phyloP scores from a whole-genome alignment of 148 eudicot species.

The Amaranthus palmeri region DNA sequence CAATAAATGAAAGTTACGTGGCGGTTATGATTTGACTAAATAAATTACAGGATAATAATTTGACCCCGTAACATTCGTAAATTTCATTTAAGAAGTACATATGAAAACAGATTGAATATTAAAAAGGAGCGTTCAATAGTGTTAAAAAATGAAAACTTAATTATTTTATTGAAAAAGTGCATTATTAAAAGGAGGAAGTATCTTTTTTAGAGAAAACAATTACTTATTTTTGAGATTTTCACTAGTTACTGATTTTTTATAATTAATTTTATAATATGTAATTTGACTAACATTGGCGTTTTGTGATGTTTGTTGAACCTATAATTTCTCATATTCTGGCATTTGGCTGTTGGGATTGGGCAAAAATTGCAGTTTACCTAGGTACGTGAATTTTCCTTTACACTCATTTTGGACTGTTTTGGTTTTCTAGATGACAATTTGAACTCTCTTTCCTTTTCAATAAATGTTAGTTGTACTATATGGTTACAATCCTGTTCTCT shows the following conservation, averaged over 20 bases:
- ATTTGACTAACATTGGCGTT: slow-evolving; percentile 16
- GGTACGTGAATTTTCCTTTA: slow-evolving; percentile 23
- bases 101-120: too few species aligned
- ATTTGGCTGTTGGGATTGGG: slow-evolving; percentile 10
- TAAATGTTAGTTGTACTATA: not conserved
- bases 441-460: not conserved
- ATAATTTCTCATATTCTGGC: not conserved
- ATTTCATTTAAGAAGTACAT: too few species aligned
- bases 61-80: too few species aligned
- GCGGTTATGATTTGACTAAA: too few species aligned
- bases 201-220: not conserved
- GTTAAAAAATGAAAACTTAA: too few species aligned
- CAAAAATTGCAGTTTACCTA: slow-evolving; percentile 42
- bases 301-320: too few species aligned
- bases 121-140: too few species aligned
- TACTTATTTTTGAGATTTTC: not conserved
- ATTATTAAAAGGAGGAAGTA: too few species aligned
- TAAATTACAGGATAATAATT: too few species aligned
- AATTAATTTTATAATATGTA: not conserved
- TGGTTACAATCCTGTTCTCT: not conserved
- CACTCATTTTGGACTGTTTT: too few species aligned
- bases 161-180: too few species aligned
- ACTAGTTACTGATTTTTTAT: not conserved
- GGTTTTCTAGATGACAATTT: not conserved
- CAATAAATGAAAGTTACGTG: too few species aligned